Base-by-base conservation (phyloP, 495 filamentous ascomycete species). In the Xylaria nigripes region DNA sequence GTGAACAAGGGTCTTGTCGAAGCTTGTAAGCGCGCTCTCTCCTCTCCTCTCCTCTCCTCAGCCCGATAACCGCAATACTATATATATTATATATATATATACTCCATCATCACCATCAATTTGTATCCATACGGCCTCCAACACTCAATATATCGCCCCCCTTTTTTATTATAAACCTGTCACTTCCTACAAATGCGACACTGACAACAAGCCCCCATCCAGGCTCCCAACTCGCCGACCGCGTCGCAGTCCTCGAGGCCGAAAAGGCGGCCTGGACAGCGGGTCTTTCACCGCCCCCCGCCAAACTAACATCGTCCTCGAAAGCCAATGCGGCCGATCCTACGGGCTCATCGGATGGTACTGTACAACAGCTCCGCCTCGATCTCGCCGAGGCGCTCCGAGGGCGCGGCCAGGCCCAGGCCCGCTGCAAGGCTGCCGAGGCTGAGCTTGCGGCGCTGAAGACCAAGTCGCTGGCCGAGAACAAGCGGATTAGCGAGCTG, bases 301-400 rank as follows among this genome's bases (percentile, higher is more conserved):
- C 44, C 2, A 53, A 50, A 32, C 29, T 34, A 22, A 7, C 57
- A 13, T 22, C 60, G 1, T 44, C 60, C 1, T 49, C 55, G 40
- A n/a, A n/a, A n/a, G 58, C 65, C 42, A 49, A 52, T 22, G 59
- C 53, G 52, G 49, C 44, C 21, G 50, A 48, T 57, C 60, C 41
- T 62, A 44, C 66, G 21, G 44, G 64, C 23, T 61, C 42, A 57
- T 66, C 51, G 7, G 43, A 65, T 8, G 57, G 69, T 38, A 60
- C 79, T 6, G 67, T 76, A 16, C 73, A 77, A 16, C 73, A 77
- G 34, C 69, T 84, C 1, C 74, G 81, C 13, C 66, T 80, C 36
- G 86, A 92, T 24, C 72, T 92, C 2, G 75, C 81, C 7, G 85
- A 85, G 67, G 86, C 89, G n/a, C 81, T 91, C 45, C 84, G 86